Evolutionary conservation across 2,329 filamentous ascomycete genomes (phyloP), one percentile per base, ranked within the genome.

Genomic region (Claviceps spartinae): DNA sequence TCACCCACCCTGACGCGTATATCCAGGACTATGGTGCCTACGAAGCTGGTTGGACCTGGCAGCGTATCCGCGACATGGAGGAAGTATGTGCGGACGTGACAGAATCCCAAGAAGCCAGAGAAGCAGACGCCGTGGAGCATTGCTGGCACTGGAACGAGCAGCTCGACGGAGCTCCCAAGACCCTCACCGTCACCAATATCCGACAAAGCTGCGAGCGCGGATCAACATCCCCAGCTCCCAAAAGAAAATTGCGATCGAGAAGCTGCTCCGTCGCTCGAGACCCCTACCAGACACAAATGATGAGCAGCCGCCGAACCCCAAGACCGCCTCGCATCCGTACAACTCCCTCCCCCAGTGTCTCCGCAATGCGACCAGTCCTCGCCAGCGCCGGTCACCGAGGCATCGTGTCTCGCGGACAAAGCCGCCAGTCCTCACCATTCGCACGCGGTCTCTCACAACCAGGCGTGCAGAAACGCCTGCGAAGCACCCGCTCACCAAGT

Each of bases 1-100:
- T 90, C 53, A 91, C 86, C 1, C 83, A 87, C 54, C 78, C 82
- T 3, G 81, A 85, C 57, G 83, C 83, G 1, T 91, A 91, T 57
- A 68, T 86, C 2, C 86, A 91, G 61, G 77, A 81, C 55, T 64
- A 69, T 14, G 67, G 72, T 36, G 71, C 76, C 5, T 74, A 76
- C 40, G 72, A 76, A 44, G 62, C 69, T 9, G 73, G 74, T 5
- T 89, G 83, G 84, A 82, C 79, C 1, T 91, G 86, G 86, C 81
- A 82, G 58, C 76, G 75, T 46, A 65, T 90, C 9, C 77, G 81
- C 37, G 75, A 81, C 58, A 69, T 88, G 24, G 79, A 77, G 48
- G 74, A 79, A 5, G 70, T 78, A 20, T 76, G 77, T 55, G 67
- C 70, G 1, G 73, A 79, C 52, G 22, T 65, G 67, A 58, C 65